phyloP scores from a whole-genome alignment of 2,329 filamentous ascomycete species.

The Cytospora piceicola region DNA sequence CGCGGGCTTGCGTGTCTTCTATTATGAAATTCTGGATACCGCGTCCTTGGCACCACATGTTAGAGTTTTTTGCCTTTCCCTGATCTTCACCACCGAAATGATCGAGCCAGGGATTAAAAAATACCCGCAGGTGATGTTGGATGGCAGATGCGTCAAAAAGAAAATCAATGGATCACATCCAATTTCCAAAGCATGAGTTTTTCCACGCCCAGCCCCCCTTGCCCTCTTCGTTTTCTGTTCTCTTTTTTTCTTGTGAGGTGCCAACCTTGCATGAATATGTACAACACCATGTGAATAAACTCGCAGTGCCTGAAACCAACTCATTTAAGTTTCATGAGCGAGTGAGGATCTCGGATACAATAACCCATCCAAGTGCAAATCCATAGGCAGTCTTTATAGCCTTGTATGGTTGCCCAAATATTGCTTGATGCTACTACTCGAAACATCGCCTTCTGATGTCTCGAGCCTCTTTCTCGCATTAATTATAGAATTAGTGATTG shows the following conservation, averaged over 20 bases:
- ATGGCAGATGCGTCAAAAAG: constrained; percentile 7
- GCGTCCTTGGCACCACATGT: constrained; percentile 19
- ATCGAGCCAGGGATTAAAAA: constrained; percentile 10
- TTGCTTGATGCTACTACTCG: neutral
- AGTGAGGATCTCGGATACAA: neutral
- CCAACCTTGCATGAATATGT: neutral
- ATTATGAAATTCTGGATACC: constrained; percentile 20
- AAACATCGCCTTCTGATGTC: neutral
- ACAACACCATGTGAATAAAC: neutral
- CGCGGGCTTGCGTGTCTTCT: constrained; percentile 10
- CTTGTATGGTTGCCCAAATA: neutral
- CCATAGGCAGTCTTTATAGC: neutral
- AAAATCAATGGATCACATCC: constrained; percentile 13
- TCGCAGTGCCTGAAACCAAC: neutral
- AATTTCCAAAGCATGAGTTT: constrained; percentile 1
- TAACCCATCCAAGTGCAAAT: neutral
- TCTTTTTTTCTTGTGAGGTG: neutral
- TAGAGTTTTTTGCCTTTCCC: constrained; percentile 4
- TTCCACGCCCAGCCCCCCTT: neutral
- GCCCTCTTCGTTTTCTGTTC: neutral
- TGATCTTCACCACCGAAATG: neutral
- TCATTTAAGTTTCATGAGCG: neutral
- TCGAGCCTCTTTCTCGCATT: constrained; percentile 2
- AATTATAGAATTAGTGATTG: constrained; percentile 16
- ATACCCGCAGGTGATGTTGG: neutral